Evolutionary conservation across 1,284 basidiomycete genomes (phyloP).

Genomic region (Apiotrichum mycotoxinovorans): DNA sequence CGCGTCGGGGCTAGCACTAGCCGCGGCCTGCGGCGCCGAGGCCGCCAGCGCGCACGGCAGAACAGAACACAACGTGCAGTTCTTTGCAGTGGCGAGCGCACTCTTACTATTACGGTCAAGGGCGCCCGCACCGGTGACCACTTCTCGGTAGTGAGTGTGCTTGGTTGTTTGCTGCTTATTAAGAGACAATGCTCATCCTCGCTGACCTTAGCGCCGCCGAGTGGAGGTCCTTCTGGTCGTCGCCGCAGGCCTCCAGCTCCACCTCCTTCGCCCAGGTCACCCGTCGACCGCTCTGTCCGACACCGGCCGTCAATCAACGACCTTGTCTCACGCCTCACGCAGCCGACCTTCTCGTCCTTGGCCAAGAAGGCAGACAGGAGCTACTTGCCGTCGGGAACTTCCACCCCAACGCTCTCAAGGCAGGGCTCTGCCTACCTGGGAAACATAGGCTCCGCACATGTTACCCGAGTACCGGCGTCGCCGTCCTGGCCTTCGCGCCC

Average conservation of each 20-base stretch:
- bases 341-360: not conserved
- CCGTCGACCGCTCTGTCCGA: not conserved
- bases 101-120: not conserved
- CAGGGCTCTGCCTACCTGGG: not conserved
- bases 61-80: not conserved
- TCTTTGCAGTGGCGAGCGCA: not conserved
- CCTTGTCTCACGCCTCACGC: not conserved
- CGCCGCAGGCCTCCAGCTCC: not conserved
- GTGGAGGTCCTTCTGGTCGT: too few relatives aligned
- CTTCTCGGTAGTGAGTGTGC: not conserved
- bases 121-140: not conserved
- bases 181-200: not conserved
- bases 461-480: not conserved
- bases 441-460: not conserved
- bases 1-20: not conserved
- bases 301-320: not conserved
- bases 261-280: not conserved
- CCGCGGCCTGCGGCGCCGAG: not conserved
- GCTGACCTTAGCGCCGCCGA: slow-evolving; percentile 1
- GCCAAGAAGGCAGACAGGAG: not conserved
- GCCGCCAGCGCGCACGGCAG: not conserved
- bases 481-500: not conserved
- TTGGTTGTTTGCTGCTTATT: not conserved
- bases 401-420: not conserved
- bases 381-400: not conserved